These are phyloP conservation scores for Pleurotus tuoliensis DNA, from an alignment of 768 basidiomycete genomes.

Conservation along the genomic window DNA sequence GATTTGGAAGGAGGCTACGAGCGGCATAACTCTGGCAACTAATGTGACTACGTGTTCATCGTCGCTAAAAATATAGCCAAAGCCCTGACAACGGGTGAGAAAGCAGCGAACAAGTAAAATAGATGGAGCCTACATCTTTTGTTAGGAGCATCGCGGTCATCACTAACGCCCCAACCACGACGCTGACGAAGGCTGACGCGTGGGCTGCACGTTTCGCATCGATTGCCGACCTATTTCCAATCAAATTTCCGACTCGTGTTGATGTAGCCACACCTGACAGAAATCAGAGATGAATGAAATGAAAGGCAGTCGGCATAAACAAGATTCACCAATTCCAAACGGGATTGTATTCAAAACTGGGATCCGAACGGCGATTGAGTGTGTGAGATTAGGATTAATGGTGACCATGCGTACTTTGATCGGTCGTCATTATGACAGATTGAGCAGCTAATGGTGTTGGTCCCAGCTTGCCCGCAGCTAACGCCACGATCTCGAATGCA, in stretches of 20 bases:
- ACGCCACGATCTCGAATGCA: conserved; percentile 78
- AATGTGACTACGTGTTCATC: conserved; percentile 52
- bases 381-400: no score
- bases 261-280: conserved; percentile 53
- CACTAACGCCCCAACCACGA: conserved; percentile 51
- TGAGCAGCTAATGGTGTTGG: conserved; percentile 68
- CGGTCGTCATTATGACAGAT: conserved; percentile 56
- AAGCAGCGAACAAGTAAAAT: background rate
- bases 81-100: conserved; percentile 35
- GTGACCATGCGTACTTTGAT: conserved; percentile 49
- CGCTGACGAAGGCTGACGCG: conserved; percentile 60
- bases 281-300: background rate
- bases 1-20: conserved; percentile 75
- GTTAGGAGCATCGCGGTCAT: conserved; percentile 56
- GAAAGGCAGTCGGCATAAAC: background rate
- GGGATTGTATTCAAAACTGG: conserved; percentile 70
- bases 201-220: conserved; percentile 59
- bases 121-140: conserved; percentile 41
- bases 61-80: conserved; percentile 67
- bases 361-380: background rate
- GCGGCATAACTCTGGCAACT: conserved; percentile 66
- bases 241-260: conserved; percentile 68
- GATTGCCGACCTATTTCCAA: conserved; percentile 50
- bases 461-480: conserved; percentile 71
- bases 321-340: conserved; percentile 55